phyloP scores from a whole-genome alignment of 106 monocot genomes.

The Phalaenopsis aphrodite region DNA sequence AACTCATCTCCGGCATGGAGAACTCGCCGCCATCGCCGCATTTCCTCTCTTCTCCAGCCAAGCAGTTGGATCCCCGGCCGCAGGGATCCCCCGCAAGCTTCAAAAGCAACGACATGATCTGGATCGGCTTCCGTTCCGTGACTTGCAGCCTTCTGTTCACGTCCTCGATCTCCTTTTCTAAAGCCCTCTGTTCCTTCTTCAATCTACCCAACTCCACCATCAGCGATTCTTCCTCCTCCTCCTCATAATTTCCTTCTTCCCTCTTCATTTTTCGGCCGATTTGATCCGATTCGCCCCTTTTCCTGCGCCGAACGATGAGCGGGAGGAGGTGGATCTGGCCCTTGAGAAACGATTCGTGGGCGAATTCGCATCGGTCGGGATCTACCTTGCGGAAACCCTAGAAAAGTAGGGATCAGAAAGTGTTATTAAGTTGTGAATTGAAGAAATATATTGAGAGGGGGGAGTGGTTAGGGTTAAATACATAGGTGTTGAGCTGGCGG shows the following conservation, averaged over 20 bases:
- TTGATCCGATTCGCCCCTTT: too few species aligned
- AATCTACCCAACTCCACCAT: neutral
- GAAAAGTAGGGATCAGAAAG: too few species aligned
- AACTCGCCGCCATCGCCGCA: neutral
- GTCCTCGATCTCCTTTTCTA: slow-evolving; percentile 11
- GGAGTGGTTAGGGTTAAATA: neutral
- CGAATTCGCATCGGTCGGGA: too few species aligned
- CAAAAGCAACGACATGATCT: slow-evolving; percentile 18
- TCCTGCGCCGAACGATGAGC: slow-evolving; percentile 6
- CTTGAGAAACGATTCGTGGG: too few species aligned
- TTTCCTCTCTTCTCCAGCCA: neutral
- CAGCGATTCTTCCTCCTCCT: neutral
- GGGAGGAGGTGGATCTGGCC: neutral
- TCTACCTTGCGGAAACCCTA: neutral
- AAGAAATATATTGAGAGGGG: neutral
- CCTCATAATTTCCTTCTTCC: slow-evolving; percentile 1
- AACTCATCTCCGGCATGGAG: neutral
- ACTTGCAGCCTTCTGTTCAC: slow-evolving; percentile 13
- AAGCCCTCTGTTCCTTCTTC: slow-evolving; percentile 9
- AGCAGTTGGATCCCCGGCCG: slow-evolving; percentile 3
- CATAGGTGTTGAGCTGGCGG: slow-evolving; percentile 45
- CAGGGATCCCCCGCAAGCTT: slow-evolving; percentile 14
- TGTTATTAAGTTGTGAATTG: neutral
- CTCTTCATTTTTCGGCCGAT: neutral
- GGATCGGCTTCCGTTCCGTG: slow-evolving; percentile 11